Conservation (phyloP, 345 rosid genomes). For the Microcos paniculata region DNA sequence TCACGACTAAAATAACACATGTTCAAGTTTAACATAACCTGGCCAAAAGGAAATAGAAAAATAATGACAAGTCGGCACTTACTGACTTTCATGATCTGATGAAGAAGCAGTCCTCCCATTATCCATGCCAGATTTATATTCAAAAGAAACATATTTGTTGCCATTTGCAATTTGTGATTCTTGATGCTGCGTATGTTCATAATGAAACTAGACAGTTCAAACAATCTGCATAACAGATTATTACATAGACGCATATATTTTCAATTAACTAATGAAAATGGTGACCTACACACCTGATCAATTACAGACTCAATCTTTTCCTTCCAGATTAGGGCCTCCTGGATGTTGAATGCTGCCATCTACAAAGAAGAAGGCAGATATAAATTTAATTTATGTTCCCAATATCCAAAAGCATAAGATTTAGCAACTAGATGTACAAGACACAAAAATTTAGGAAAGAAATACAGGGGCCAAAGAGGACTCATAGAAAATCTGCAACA, state of each 20-base stretch:
- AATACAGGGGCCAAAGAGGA: neutral
- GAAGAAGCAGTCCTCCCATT: constrained; percentile 89
- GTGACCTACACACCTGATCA: constrained; percentile 67
- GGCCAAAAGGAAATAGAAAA: neutral
- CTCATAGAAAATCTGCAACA: neutral
- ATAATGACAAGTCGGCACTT: constrained; percentile 43
- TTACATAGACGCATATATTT: neutral
- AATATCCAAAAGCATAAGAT: constrained; percentile 10
- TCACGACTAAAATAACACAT: neutral
- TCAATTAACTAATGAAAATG: neutral
- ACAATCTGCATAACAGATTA: neutral
- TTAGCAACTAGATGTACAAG: neutral
- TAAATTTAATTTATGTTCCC: constrained; percentile 13
- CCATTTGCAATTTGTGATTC: constrained; percentile 78
- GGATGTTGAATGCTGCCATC: constrained; percentile 99
- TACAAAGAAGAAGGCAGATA: constrained; percentile 37
- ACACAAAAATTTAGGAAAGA: neutral
- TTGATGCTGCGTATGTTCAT: constrained; percentile 69
- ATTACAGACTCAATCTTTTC: constrained; percentile 86
- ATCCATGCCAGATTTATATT: constrained; percentile 94
- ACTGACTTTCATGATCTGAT: constrained; percentile 97
- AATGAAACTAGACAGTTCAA: constrained; percentile 16
- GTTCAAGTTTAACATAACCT: neutral
- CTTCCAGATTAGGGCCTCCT: constrained; percentile 92
- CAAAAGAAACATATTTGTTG: constrained; percentile 86